phyloP scores from a whole-genome alignment of 768 basidiomycete genomes.

The Mycena pura region DNA sequence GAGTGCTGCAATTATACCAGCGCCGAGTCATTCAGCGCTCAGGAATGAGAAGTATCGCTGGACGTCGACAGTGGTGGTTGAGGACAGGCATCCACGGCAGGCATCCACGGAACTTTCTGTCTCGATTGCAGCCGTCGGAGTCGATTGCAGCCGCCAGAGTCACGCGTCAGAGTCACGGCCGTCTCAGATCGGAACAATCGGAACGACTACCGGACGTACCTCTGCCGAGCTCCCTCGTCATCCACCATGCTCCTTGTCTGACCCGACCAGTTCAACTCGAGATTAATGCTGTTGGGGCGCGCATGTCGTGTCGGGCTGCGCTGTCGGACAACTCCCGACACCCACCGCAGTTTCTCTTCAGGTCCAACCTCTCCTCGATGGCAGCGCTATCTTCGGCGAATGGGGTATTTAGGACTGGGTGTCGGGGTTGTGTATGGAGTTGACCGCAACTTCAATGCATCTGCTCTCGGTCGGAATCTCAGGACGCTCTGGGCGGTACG shows the following conservation, averaged over 20 bases:
- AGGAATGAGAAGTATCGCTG: too few species aligned
- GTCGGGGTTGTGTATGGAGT: constrained; percentile 48
- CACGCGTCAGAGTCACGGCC: too few species aligned
- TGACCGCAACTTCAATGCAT: constrained; percentile 65
- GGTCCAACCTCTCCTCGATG: constrained; percentile 9
- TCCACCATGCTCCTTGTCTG: neutral
- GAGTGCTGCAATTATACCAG: too few species aligned
- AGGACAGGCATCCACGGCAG: too few species aligned
- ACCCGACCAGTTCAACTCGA: neutral
- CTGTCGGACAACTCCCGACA: neutral
- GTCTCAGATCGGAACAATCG: too few species aligned
- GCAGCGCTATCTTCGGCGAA: constrained; percentile 37
- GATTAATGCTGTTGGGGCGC: constrained; percentile 18
- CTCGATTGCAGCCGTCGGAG: too few species aligned
- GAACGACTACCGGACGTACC: too few species aligned
- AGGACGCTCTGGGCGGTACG: constrained; percentile 60
- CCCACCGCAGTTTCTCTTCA: neutral
- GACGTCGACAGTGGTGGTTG: too few species aligned
- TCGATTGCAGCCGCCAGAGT: too few species aligned
- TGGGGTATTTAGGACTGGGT: constrained; percentile 45
- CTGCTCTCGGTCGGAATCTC: constrained; percentile 59
- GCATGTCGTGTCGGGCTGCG: constrained; percentile 7
- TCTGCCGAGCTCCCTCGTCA: constrained; percentile 26
- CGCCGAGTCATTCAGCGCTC: too few species aligned
- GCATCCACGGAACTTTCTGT: too few species aligned